Conservation (phyloP, 2,329 filamentous ascomycete species). For the Exophiala spinifera region DNA sequence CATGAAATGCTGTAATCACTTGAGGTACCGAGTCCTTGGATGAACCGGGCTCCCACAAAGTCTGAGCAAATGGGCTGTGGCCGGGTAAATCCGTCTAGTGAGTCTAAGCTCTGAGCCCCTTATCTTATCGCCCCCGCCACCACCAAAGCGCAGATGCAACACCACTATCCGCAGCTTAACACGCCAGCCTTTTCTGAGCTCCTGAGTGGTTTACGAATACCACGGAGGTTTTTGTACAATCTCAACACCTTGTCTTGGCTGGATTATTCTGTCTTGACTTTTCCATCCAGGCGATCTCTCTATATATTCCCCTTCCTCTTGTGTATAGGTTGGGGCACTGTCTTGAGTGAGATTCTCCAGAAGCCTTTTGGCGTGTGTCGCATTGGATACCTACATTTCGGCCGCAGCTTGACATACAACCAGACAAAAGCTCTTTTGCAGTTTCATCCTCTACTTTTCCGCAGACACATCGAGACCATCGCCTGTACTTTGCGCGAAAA, state of each 20-base stretch:
- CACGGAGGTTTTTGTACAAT: too few relatives aligned
- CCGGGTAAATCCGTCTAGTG: background rate
- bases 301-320: background rate
- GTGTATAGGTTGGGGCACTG: background rate
- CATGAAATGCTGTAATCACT: too few relatives aligned
- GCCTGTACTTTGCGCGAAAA: conserved; percentile 13
- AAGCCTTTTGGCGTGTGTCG: too few relatives aligned
- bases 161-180: background rate
- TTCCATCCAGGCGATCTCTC: background rate
- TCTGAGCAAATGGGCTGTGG: background rate
- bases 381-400: too few relatives aligned
- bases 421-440: background rate
- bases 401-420: too few relatives aligned
- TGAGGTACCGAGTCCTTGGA: background rate
- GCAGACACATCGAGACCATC: background rate
- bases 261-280: background rate
- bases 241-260: background rate
- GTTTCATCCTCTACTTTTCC: background rate
- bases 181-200: too few relatives aligned
- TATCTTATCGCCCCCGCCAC: background rate
- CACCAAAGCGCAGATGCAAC: background rate
- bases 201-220: too few relatives aligned
- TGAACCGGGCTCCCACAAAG: background rate
- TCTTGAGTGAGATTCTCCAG: background rate
- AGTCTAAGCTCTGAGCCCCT: background rate